Evolutionary conservation across 768 basidiomycete genomes (phyloP), one percentile per base, ranked within the genome.

Genomic region (Antrodiella citrinella): DNA sequence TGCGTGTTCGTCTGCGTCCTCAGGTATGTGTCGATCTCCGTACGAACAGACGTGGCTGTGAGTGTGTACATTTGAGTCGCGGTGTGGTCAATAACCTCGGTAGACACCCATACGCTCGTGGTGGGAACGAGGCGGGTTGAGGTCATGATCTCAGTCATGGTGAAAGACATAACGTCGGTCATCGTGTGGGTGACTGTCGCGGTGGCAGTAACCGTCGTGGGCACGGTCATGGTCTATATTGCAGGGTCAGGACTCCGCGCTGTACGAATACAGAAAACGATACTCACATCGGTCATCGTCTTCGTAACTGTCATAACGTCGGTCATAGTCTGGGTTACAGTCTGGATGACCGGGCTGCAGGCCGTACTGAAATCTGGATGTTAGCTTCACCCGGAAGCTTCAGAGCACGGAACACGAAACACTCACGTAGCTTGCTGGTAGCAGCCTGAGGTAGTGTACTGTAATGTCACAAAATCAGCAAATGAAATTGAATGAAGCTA

Each of bases 31-130:
- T 77, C 74, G 57, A 74, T 69, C 62, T 73, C 66, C 15, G 81
- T 84, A 66, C 64, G 65, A 3, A 78, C 82, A 66, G 80, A 73
- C 26, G 83, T 84, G 11, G 78, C 77, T 50, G 82, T 85, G 56
- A 77, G 59, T 43, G 80, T 82, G 59, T 80, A 71, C 55, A 82
- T 77, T 45, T 79, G 39, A 21, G 69, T 72, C 69, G 66, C 58
- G 52, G 72, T 72, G 25, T 65, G 67, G 70, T 83, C 80, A 56
- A 80, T 72, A 60, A 77, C 68, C 64, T 83, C 76, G 19, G 83
- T 86, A 13, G 81, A 84, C 35, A 81, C 73, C 74, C 75, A 85
- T 44, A 83, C 72, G 44, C 75, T 74, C 11, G 82, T 84, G 22
- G 83, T 84, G 44, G 81, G 81, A 40, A 79, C 68, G 26, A 77